A percentile compares a stretch with the other conserved stretches of the same genome.
Conservation (phyloP, 768 basidiomycete genomes). For the Mycena galericulata region DNA sequence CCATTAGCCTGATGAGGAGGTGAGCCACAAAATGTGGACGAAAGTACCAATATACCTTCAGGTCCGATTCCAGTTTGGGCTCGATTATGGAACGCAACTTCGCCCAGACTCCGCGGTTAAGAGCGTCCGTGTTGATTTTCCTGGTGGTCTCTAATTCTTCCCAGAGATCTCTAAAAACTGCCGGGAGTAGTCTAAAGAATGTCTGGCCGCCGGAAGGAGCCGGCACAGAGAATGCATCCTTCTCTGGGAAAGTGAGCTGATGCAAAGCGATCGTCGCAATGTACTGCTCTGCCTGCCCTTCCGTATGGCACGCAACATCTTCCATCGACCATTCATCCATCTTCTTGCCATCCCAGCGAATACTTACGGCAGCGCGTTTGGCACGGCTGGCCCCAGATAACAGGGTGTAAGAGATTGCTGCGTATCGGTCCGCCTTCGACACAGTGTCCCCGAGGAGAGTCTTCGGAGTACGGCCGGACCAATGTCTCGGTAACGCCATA, state of each 20-base stretch:
- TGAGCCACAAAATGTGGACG: neutral
- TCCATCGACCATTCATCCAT: constrained; percentile 84
- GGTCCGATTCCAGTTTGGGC: constrained; percentile 60
- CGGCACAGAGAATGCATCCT: constrained; percentile 71
- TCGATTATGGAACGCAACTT: constrained; percentile 74
- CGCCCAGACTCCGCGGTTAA: constrained; percentile 79
- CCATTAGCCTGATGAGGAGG: constrained; percentile 35
- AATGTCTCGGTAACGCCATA: constrained; percentile 86
- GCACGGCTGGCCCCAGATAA: constrained; percentile 82
- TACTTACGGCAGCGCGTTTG: constrained; percentile 74
- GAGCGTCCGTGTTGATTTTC: constrained; percentile 68
- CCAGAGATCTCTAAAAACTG: constrained; percentile 91
- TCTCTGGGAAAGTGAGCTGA: constrained; percentile 72
- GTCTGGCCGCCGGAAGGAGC: constrained; percentile 63
- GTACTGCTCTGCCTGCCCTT: constrained; percentile 89
- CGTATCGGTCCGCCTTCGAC: constrained; percentile 77
- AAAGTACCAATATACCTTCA: constrained; percentile 51
- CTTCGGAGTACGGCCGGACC: constrained; percentile 87
- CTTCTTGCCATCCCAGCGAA: constrained; percentile 78
- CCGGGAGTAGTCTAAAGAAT: constrained; percentile 84
- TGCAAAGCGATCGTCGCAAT: constrained; percentile 89
- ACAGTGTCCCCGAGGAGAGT: constrained; percentile 75
- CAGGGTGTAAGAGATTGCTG: constrained; percentile 73
- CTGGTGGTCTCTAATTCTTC: constrained; percentile 82
- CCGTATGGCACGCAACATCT: constrained; percentile 83